Evolutionary conservation across 140 eudicot genomes (phyloP), one percentile per base, ranked within the genome.

Genomic region (Ambrosia hybrid): DNA sequence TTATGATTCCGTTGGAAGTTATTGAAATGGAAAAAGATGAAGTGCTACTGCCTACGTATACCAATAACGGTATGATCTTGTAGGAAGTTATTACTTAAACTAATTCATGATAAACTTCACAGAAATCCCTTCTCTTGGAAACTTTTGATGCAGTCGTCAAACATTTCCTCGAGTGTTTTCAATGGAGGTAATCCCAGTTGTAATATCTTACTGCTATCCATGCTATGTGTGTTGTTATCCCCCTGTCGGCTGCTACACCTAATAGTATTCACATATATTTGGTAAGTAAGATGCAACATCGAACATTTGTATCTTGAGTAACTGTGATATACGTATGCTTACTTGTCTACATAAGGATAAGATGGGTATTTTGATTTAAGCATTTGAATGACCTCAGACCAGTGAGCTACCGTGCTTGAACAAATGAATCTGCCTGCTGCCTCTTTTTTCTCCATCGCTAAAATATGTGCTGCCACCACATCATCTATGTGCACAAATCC

Each of bases 401-500:
- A 90, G 68, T 94, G 99, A 75, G 96, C 95, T 10, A 94, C 99
- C 10, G 91, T 55, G 80, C 76, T 77, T 34, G 99, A 90, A 81
- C 92, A 84, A 71, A 94, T 72, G 5, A 88, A 82, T 83, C 99
- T 86, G 16, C 99, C 99, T 58, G 97, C 80, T 37, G 91, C 97
- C 60, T 79, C 79, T 15, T 76, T 81, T 59, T 94, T 85, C 71
- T 86, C 96, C 99, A 94, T 94, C 30, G 96, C 97, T 65, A 94
- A 67, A 37, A 90, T 86, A 75, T 94, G 97, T 65, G 97, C 92
- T 37, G 76, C 84, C 65, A 90, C 95, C 61, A 86, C 99, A 17
- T 94, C 97, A 3, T 94, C 87, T 70, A 90, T 88, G 82, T 94
- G 99, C 74, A 94, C 97, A 43, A 94, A 94, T 62, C 99, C 99